These are phyloP conservation scores for Ustilago vetiveriae DNA, from an alignment of 1,284 basidiomycete genomes.

Conservation along the genomic window DNA sequence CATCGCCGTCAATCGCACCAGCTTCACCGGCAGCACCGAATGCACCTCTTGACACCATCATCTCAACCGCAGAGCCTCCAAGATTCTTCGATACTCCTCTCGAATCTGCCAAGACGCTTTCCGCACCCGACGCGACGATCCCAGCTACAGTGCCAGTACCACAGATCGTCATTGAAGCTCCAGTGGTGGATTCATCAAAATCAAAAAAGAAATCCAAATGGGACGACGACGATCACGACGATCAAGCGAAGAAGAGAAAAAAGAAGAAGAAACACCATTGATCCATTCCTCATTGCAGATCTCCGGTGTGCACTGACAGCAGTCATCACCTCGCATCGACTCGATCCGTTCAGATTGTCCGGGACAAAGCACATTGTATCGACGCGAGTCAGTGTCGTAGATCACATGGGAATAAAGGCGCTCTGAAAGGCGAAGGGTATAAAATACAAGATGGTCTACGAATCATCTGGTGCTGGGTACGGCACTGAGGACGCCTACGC, in stretches of 20 bases:
- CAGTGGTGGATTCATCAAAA: not conserved
- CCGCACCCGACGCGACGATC: not conserved
- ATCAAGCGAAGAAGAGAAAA: slow-evolving; percentile 8
- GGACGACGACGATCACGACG: slow-evolving; percentile 22
- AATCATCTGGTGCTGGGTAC: slow-evolving; percentile 15
- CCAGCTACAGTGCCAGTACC: not conserved
- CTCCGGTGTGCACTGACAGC: too few relatives aligned
- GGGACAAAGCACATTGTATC: not conserved
- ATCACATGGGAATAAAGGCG: too few relatives aligned
- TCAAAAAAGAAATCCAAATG: slow-evolving; percentile 29
- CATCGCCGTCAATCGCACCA: too few relatives aligned
- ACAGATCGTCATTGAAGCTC: not conserved
- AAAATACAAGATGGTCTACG: not conserved
- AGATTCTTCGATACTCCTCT: too few relatives aligned
- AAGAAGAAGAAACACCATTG: slow-evolving; percentile 24
- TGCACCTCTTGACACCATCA: not conserved
- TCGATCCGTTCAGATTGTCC: too few relatives aligned
- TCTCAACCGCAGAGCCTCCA: not conserved
- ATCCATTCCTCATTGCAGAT: not conserved
- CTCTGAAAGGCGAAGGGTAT: too few relatives aligned
- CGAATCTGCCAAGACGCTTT: too few relatives aligned
- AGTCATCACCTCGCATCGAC: too few relatives aligned
- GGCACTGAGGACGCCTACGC: slow-evolving; percentile 41
- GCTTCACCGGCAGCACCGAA: too few relatives aligned
- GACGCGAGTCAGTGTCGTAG: not conserved